Evolutionary conservation across 2,329 filamentous ascomycete species (phyloP), one percentile per base, ranked within the genome.

Genomic region (Neoscytalidium dimidiatum): DNA sequence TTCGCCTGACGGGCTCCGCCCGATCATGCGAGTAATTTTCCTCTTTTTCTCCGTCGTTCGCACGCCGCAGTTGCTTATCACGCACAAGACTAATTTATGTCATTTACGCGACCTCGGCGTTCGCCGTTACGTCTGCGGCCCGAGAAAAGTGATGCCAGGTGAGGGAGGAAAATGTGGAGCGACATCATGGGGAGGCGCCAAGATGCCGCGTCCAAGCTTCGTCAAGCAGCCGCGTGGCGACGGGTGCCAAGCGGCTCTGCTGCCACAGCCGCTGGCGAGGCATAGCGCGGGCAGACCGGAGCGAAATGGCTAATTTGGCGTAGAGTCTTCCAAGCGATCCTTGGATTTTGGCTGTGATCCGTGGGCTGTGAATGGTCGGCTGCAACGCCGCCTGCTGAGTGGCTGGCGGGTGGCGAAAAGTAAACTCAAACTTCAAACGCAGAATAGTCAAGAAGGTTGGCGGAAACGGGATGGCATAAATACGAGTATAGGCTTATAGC

Each of bases 1-100:
- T 6, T 19, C 14, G 6, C 11, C 49, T 52, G n/a, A n/a, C n/a
- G n/a, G n/a, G n/a, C n/a, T n/a, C n/a, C n/a, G n/a, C n/a, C 17
- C 14, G n/a, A 23, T 29, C 52, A 57, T 57, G 52, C 52, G 52
- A 60, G 56, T 46, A 19, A 57, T 53, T 23, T 43, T 14, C n/a
- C 6, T 11, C 33, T 7, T 35, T 35, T 35, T 7, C 33, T 14
- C 2, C 14, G 8, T 14, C 33, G 33, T 14, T 3, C 33, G 33
- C 13, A n/a, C 13, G 38, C 4, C 38, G 31, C 21, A 26, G 19
- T 21, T n/a, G 9, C 41, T 60, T 60, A 60, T 46, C 41, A 33
- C 29, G 8, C 23, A 41, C 43, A 48, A 48, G 46, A 3, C 46
- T 9, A n/a, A n/a, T n/a, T n/a, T n/a, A n/a, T n/a, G n/a, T n/a